Evolutionary conservation across 78 protist genomes (phyloP).

Genomic region (Acrasis kona): DNA sequence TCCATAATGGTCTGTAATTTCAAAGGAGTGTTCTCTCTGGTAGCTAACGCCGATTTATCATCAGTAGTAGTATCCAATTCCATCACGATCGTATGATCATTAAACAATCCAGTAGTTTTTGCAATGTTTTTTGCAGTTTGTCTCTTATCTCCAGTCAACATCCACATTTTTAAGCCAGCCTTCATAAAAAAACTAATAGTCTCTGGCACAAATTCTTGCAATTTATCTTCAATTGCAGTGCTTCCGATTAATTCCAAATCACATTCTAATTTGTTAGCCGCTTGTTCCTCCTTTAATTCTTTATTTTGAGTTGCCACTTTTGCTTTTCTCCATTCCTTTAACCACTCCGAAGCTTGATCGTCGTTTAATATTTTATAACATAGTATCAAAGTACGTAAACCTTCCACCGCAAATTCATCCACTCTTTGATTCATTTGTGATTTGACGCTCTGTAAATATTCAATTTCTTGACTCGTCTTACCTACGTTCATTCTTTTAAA

Average conservation of each 20-base stretch:
- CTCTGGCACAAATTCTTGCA: conserved; percentile 78
- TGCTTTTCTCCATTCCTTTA: conserved; percentile 13
- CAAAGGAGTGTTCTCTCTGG: too few species aligned
- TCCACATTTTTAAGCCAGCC: conserved; percentile 85
- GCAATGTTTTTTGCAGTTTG: conserved; percentile 88
- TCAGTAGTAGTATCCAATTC: neutral
- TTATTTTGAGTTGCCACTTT: neutral
- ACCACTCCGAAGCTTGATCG: conserved; percentile 42
- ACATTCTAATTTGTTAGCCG: neutral
- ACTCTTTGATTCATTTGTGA: neutral
- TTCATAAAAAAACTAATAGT: conserved; percentile 34
- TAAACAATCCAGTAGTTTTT: neutral
- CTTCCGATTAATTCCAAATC: conserved; percentile 68
- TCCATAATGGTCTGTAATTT: neutral
- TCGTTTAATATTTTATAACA: conserved; percentile 25
- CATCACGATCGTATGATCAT: neutral
- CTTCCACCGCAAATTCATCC: conserved; percentile 12
- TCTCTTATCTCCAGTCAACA: conserved; percentile 95
- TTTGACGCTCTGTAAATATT: too few species aligned
- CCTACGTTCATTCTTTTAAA: neutral
- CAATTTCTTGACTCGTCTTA: neutral
- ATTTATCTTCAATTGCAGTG: conserved; percentile 92
- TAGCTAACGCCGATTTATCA: too few species aligned
- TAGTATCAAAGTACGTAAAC: conserved; percentile 83
- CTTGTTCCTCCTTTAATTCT: neutral